These are phyloP conservation scores for Phoma herbarum DNA, from an alignment of 2,329 filamentous ascomycete species.

Conservation along the genomic window DNA sequence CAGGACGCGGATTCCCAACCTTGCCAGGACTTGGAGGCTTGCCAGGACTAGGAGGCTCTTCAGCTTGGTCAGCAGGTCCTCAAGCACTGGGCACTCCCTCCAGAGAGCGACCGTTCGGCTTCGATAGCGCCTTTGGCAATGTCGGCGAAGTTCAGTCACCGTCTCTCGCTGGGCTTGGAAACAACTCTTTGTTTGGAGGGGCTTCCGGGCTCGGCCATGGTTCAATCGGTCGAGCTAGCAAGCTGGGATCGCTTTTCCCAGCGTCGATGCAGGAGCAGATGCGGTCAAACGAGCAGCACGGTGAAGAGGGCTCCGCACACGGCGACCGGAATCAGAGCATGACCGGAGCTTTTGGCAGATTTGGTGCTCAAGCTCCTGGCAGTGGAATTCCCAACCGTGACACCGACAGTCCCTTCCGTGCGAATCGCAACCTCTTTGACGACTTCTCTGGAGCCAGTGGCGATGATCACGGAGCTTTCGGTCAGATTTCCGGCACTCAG, in stretches of 20 bases:
- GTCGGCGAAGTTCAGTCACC: conserved; percentile 82
- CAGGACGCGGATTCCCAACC: conserved; percentile 72
- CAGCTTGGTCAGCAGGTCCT: conserved; percentile 71
- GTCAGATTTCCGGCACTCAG: conserved; percentile 30
- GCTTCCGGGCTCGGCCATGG: conserved; percentile 62
- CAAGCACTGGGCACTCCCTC: conserved; percentile 78
- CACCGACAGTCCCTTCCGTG: conserved; percentile 53
- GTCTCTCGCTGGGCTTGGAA: conserved; percentile 71
- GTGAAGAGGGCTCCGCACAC: conserved; percentile 65
- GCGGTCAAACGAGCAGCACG: conserved; percentile 64
- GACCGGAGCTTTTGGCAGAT: conserved; percentile 73
- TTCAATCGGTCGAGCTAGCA: conserved; percentile 78
- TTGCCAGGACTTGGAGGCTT: conserved; percentile 69
- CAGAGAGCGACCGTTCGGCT: conserved; percentile 65
- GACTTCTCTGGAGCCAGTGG: conserved; percentile 46
- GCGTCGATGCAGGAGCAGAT: conserved; percentile 90
- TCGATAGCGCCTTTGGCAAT: conserved; percentile 70
- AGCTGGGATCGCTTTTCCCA: conserved; percentile 87
- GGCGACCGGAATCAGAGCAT: conserved; percentile 55
- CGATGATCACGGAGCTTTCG: conserved; percentile 42
- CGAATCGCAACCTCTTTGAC: conserved; percentile 50
- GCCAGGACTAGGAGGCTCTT: conserved; percentile 65
- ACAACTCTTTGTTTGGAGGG: conserved; percentile 69
- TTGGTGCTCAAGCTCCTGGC: conserved; percentile 53
- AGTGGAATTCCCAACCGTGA: conserved; percentile 45